These are phyloP conservation scores for Suhomyces prunicola DNA, from an alignment of 805 yeast genomes.

Conservation along the genomic window DNA sequence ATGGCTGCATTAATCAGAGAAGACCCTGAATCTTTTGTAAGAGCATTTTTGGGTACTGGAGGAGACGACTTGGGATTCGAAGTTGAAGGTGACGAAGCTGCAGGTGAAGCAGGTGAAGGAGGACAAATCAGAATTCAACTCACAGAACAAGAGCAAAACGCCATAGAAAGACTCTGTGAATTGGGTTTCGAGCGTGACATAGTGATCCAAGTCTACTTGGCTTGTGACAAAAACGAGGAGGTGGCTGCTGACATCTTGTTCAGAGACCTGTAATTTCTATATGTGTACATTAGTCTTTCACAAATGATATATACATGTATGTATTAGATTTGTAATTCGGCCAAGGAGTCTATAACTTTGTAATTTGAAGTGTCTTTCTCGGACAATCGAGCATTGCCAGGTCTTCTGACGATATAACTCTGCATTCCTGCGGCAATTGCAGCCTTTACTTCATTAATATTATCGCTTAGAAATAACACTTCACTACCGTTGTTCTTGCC, in stretches of 20 bases:
- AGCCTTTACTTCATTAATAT: constrained; percentile 71
- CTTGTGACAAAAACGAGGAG: constrained; percentile 97
- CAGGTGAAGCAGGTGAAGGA: constrained; percentile 35
- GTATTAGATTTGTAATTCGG: not conserved
- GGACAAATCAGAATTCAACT: constrained; percentile 51
- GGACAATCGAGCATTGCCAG: constrained; percentile 64
- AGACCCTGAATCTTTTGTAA: constrained; percentile 87
- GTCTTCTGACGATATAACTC: constrained; percentile 59
- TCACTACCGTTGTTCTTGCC: constrained; percentile 22
- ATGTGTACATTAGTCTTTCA: constrained; percentile 4
- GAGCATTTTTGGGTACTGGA: constrained; percentile 63
- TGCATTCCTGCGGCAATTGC: constrained; percentile 64
- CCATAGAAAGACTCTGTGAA: constrained; percentile 86
- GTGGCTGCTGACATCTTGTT: constrained; percentile 90
- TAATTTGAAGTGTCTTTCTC: constrained; percentile 24
- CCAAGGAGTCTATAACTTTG: not conserved
- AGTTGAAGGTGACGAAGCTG: constrained; percentile 40
- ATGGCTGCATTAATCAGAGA: constrained; percentile 73
- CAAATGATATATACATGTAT: not conserved
- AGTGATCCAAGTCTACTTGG: constrained; percentile 92
- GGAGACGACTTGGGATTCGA: constrained; percentile 47
- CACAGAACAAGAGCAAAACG: constrained; percentile 80
- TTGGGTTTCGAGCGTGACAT: constrained; percentile 86
- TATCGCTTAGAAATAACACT: constrained; percentile 76
- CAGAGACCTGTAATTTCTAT: constrained; percentile 33